phyloP scores from a whole-genome alignment of 176 grass and related monocot species.

The bread wheat (Triticum aestivum) region DNA sequence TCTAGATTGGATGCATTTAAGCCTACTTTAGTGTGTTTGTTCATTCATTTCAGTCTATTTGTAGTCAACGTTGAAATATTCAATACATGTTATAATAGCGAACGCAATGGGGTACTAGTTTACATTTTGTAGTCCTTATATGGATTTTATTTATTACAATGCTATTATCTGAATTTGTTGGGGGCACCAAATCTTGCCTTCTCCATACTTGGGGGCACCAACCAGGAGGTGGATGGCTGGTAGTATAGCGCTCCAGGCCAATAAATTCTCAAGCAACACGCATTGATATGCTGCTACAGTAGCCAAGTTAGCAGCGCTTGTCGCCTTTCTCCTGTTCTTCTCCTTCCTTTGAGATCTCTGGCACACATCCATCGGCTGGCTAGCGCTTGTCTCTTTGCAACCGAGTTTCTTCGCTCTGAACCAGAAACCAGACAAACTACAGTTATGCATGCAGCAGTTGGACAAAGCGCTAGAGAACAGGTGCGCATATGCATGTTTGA shows the following conservation, averaged over 20 bases:
- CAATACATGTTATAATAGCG: no score
- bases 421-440: constrained; percentile 29
- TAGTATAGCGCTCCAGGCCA: background rate
- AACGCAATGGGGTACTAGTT: background rate
- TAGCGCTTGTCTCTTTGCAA: constrained; percentile 37
- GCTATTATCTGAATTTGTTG: background rate
- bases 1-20: no score
- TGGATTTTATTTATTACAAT: background rate
- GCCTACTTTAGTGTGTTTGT: no score
- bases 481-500: background rate
- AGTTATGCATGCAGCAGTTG: constrained; percentile 8
- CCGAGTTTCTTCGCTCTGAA: constrained; percentile 22
- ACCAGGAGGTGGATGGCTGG: constrained; percentile 23
- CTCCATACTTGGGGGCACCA: background rate
- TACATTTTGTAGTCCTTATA: background rate
- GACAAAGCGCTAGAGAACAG: constrained; percentile 38
- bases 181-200: background rate
- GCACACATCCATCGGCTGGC: background rate
- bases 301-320: constrained; percentile 19
- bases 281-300: constrained; percentile 22
- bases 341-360: constrained; percentile 25
- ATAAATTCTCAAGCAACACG: constrained; percentile 34
- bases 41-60: no score
- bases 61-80: no score
- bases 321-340: constrained; percentile 44